phyloP scores from a whole-genome alignment of 2,329 filamentous ascomycete genomes.

The Bipolaris sorokiniana region DNA sequence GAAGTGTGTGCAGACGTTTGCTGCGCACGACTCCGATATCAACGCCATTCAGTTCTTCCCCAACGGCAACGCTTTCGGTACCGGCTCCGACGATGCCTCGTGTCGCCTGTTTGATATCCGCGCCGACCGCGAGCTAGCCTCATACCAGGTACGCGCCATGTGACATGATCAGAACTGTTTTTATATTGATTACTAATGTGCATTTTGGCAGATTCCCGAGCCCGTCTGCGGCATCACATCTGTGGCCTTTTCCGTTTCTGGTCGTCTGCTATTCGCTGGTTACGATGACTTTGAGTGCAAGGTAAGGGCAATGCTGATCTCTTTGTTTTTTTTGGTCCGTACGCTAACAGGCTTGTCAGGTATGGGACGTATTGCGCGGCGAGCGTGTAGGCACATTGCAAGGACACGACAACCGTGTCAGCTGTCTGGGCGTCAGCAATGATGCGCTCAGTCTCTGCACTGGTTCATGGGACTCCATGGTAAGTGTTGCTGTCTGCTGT shows the following conservation, averaged over 20 bases:
- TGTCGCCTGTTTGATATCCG: conserved; percentile 98
- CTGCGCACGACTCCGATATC: conserved; percentile 97
- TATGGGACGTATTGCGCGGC: conserved; percentile 96
- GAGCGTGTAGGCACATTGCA: conserved; percentile 97
- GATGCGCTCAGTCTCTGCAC: conserved; percentile 99
- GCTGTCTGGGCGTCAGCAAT: conserved; percentile 97
- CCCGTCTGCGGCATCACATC: conserved; percentile 98
- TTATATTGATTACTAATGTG: conserved; percentile 34
- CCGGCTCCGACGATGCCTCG: conserved; percentile 95
- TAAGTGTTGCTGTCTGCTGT: conserved; percentile 61
- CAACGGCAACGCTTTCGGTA: conserved; percentile 97
- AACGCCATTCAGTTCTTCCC: conserved; percentile 99
- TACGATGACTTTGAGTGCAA: conserved; percentile 99
- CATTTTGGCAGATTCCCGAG: conserved; percentile 79
- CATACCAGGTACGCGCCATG: conserved; percentile 56
- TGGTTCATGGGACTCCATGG: conserved; percentile 98
- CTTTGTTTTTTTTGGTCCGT: background rate
- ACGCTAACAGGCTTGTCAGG: conserved; percentile 61
- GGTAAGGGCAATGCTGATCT: conserved; percentile 61
- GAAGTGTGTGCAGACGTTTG: conserved; percentile 98
- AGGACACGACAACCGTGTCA: conserved; percentile 98
- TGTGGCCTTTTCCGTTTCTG: conserved; percentile 96
- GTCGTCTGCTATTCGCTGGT: conserved; percentile 90
- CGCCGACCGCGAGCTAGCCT: conserved; percentile 80
- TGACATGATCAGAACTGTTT: background rate